phyloP scores from a whole-genome alignment of 129 eudicot genomes.

The Flaveria brownii region DNA sequence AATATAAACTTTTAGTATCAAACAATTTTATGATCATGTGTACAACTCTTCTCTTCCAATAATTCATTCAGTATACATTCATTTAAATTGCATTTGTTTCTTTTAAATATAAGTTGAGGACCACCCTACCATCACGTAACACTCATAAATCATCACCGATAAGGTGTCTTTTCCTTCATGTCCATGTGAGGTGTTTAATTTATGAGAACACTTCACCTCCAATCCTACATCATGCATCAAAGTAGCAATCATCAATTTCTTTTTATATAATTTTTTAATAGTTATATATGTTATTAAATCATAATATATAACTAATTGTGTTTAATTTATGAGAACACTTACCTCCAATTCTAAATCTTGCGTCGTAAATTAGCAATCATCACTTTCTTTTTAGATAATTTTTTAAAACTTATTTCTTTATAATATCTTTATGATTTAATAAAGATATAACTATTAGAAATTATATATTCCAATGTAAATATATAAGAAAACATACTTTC shows the following conservation, averaged over 20 bases:
- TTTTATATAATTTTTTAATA: not conserved
- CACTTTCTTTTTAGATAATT: not conserved
- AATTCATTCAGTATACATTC: not conserved
- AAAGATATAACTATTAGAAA: no score
- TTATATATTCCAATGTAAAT: not conserved
- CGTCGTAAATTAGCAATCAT: constrained; percentile 5
- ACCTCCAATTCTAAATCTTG: constrained; percentile 21
- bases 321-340: constrained; percentile 23
- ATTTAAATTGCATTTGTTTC: not conserved
- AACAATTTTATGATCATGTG: not conserved
- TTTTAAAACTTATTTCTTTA: not conserved
- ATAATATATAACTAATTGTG: not conserved
- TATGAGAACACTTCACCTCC: constrained; percentile 19
- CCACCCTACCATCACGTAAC: constrained; percentile 27
- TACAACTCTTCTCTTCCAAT: not conserved
- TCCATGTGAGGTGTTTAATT: constrained; percentile 40
- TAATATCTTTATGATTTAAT: no score
- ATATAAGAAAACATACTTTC: not conserved
- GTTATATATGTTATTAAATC: no score
- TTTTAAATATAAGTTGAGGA: constrained; percentile 20
- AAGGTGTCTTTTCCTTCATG: constrained; percentile 37
- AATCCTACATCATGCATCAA: constrained; percentile 23
- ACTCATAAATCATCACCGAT: constrained; percentile 16
- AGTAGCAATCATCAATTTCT: not conserved
- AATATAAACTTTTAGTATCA: not conserved